Conservation (phyloP, 352 stramenopile genomes). For the Phytophthora palmivora region DNA sequence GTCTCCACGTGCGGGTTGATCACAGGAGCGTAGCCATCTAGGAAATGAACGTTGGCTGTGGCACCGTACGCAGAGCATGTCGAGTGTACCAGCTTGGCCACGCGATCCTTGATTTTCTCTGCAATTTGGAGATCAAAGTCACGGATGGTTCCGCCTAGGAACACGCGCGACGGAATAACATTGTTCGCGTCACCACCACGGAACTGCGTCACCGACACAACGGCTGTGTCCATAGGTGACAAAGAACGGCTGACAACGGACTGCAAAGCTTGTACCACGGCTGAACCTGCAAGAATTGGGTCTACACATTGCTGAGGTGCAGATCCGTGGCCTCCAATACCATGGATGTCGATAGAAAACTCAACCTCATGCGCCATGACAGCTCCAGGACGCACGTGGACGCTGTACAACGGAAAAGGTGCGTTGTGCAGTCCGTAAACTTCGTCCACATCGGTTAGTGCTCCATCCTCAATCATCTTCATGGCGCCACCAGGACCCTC, state of each 20-base stretch:
- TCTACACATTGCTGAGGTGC: conserved; percentile 93
- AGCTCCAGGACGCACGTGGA: conserved; percentile 89
- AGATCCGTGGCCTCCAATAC: conserved; percentile 94
- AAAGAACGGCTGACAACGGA: conserved; percentile 92
- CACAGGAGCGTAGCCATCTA: conserved; percentile 78
- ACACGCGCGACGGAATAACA: conserved; percentile 90
- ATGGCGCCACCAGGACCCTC: conserved; percentile 91
- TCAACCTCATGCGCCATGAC: conserved; percentile 93
- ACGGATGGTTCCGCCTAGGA: conserved; percentile 93
- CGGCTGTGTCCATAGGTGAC: conserved; percentile 92
- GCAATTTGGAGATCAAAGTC: conserved; percentile 91
- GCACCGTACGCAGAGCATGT: conserved; percentile 86
- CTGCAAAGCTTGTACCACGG: conserved; percentile 93
- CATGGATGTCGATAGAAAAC: conserved; percentile 93
- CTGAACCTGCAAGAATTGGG: conserved; percentile 91
- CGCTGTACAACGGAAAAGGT: conserved; percentile 88
- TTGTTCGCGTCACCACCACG: conserved; percentile 94
- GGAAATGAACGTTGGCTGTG: conserved; percentile 65
- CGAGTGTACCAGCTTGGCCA: conserved; percentile 88
- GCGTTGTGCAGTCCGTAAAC: conserved; percentile 95
- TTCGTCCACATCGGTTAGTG: conserved; percentile 87
- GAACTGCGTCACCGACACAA: conserved; percentile 93
- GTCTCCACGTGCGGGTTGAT: conserved; percentile 86
- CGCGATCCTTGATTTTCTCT: conserved; percentile 79
- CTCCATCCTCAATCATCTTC: conserved; percentile 94